Evolutionary conservation across 768 basidiomycete species (phyloP).

Genomic region (Kwoniella dendrophila): DNA sequence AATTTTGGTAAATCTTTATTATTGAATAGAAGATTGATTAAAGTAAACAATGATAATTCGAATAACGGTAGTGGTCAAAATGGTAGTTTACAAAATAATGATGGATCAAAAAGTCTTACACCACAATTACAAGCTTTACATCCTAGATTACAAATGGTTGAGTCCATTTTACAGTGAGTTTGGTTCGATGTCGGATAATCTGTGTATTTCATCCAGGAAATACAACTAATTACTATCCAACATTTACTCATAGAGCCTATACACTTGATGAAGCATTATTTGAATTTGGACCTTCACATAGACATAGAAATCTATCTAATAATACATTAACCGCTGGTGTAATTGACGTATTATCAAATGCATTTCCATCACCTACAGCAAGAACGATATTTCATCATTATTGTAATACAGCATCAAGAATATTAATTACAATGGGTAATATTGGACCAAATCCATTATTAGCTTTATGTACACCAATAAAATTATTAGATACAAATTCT

Average conservation of each 20-base stretch:
- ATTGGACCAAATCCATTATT: constrained; percentile 45
- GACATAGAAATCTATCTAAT: constrained; percentile 15
- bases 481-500: constrained; percentile 39
- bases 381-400: constrained; percentile 43
- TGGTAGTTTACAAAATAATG: background rate
- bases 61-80: background rate
- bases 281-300: constrained; percentile 39
- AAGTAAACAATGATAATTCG: constrained; percentile 9
- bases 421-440: constrained; percentile 44
- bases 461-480: constrained; percentile 36
- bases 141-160: constrained; percentile 25
- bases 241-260: constrained; percentile 23
- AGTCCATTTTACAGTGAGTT: constrained; percentile 28
- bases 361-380: constrained; percentile 39
- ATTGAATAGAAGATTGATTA: constrained; percentile 21
- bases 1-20: constrained; percentile 20
- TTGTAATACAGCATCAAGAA: constrained; percentile 31
- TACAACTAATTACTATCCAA: too few relatives aligned
- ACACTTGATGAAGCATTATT: constrained; percentile 29
- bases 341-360: constrained; percentile 36
- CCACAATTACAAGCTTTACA: constrained; percentile 7
- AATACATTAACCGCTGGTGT: constrained; percentile 2
- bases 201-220: too few relatives aligned
- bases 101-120: constrained; percentile 1
- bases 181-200: background rate